Base-by-base conservation (phyloP, 139 green algal species). In the Tetradesmus obliquus region DNA sequence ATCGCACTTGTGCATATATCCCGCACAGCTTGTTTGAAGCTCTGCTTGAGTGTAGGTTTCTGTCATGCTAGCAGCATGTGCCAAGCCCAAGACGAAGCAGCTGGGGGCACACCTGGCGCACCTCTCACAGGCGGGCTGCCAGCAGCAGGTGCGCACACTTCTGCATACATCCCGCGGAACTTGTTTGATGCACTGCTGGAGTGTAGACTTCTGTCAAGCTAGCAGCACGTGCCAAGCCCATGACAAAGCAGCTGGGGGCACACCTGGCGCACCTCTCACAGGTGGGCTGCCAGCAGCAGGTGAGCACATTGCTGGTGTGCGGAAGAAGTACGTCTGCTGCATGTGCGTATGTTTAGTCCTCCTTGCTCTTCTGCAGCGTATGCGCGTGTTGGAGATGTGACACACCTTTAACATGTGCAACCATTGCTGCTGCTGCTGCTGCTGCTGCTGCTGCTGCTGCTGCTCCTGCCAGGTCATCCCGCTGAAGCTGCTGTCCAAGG, bases 401-500 rank as follows among this genome's bases (percentile, higher is more conserved):
- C 57, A 66, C 8, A 7, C 57, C 6, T 66, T 7, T 9, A 66
- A 66, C 57, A 66, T 66, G 7, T 66, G 57, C 57, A 66, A 66
- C 7, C 57, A 13, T 66, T 9, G 8, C 3, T 10, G 3, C 60
- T 71, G 60, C 79, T 84, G 79, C 32, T 84, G 24, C 79, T 84
- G 76, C 3, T 1, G 13, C 15, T 9, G 15, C 79, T 57, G 13
- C 6, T 20, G n/a, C 13, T 85, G 51, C 32, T n/a, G 24, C 80
- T 85, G 80, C 51, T 69, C 55, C 55, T 32, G 82, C 51, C 76
- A 91, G 88, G 88, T 91, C 3, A 60, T 87, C 7, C 88, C 88
- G 2, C 74, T 91, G n/a, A 86, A 87, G 55, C 88, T 91, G 76
- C 76, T 91, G 79, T 66, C 76, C 13, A 91, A 91, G 57, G 88